A percentile compares a stretch with the other conserved stretches of the same genome.
Conservation (phyloP, 2,329 filamentous ascomycete genomes). For the Pseudogymnoascus sp. region DNA sequence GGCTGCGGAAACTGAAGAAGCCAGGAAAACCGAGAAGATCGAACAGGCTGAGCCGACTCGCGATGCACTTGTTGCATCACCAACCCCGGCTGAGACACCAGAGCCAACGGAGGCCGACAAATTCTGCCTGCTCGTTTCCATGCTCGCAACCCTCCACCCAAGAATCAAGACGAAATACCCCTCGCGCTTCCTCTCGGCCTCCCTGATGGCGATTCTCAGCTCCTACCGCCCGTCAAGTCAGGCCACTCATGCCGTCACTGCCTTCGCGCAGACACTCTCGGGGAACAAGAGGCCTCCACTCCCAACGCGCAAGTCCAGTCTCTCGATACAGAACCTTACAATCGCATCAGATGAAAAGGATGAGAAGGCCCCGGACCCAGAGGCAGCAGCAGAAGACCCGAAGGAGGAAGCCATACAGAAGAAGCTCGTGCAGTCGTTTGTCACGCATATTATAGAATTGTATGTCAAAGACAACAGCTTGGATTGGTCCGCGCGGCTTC, state of each 20-base stretch:
- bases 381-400: conserved; percentile 46
- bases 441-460: conserved; percentile 69
- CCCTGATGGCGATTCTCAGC: conserved; percentile 63
- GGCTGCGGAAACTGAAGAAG: conserved; percentile 18
- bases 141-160: conserved; percentile 66
- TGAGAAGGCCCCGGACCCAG: conserved; percentile 53
- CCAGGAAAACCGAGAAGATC: conserved; percentile 11
- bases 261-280: conserved; percentile 62
- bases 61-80: conserved; percentile 6
- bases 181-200: conserved; percentile 69
- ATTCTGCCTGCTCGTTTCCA: conserved; percentile 63
- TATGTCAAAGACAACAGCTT: conserved; percentile 58
- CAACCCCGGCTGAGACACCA: conserved; percentile 14
- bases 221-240: conserved; percentile 58
- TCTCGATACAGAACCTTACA: conserved; percentile 47
- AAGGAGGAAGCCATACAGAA: conserved; percentile 56
- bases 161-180: conserved; percentile 72
- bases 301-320: conserved; percentile 52
- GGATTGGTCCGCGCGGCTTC: conserved; percentile 56
- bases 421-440: conserved; percentile 64
- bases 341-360: conserved; percentile 7
- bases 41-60: background rate
- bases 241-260: conserved; percentile 63
- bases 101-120: conserved; percentile 33
- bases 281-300: conserved; percentile 58